Base-by-base conservation (phyloP, 768 basidiomycete species). In the Suillus discolor region DNA sequence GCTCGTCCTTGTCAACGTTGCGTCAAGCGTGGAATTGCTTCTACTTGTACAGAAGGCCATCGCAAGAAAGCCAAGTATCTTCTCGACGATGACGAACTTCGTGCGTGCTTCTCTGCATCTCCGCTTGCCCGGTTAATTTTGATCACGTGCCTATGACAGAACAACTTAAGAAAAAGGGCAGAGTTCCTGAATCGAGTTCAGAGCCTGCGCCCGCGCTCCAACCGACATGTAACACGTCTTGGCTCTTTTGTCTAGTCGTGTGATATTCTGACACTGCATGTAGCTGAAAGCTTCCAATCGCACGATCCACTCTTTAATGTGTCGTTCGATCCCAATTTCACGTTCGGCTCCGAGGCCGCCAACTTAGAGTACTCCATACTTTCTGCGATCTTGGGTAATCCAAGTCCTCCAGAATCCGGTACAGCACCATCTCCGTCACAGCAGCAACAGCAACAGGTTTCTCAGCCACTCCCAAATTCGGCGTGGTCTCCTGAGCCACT, bases 51-150 rank as follows among this genome's bases (percentile, higher is more conserved):
- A 20, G 97, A 99, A 74, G 97, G 97, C 2, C 91, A 92, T 68
- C 88, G 97, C 72, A 99, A 99, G 79, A 98, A 98, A 79, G 97
- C 97, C 12, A 98, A 99, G 74, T 99, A 99, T 77, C 86, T 99
- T 18, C 82, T 97, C 64, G 94, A 97, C 76, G 94, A 96, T 49
- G 92, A 93, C 55, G 96, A 99, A 75, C 89, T 96, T 64, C 92
- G 95, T 93, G 74, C 65, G 83, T 78, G 67, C 45, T 9, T 41
- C 38, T 31, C 39, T 59, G 53, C 36, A 45, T 71, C 39, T 68
- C 61, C 57, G 18, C 31, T 54, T 2, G 53, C 1, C 38, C 9
- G 8, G 34, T 67, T 55, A 42, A 61, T 16, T 25, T 64, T 70
- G 69, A 75, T 75, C 72, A 74, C 75, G 74, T 72, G 73, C 61